Evolutionary conservation across 768 basidiomycete genomes (phyloP).

Genomic region (Phaeotremella skinneri): DNA sequence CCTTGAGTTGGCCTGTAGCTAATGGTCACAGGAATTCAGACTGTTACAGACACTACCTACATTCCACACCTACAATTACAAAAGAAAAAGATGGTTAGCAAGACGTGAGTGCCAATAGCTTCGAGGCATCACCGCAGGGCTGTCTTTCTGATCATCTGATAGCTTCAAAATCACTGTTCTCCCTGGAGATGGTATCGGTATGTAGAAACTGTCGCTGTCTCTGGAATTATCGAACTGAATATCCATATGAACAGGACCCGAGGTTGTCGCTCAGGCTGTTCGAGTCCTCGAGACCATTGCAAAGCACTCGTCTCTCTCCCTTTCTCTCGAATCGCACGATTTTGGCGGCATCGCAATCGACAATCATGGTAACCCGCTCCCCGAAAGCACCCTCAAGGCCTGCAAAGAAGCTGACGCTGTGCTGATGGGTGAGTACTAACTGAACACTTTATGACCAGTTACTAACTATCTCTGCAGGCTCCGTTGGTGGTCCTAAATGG

Average conservation of each 20-base stretch:
- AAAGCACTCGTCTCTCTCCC: constrained; percentile 63
- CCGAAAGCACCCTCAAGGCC: constrained; percentile 76
- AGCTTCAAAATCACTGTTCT: constrained; percentile 87
- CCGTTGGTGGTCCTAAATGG: constrained; percentile 99
- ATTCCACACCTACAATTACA: neutral
- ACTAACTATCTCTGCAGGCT: constrained; percentile 58
- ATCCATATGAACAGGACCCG: constrained; percentile 64
- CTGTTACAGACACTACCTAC: too few relatives aligned
- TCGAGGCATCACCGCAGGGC: neutral
- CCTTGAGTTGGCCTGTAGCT: too few relatives aligned
- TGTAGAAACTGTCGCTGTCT: constrained; percentile 22
- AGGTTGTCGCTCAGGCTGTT: constrained; percentile 80
- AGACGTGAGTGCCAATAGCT: constrained; percentile 25
- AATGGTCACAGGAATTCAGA: too few relatives aligned
- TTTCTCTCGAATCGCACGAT: constrained; percentile 69
- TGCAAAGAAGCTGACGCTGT: constrained; percentile 94
- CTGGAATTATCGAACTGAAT: neutral
- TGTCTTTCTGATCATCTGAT: neutral
- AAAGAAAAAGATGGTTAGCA: constrained; percentile 26
- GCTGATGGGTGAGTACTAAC: constrained; percentile 79
- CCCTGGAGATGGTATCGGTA: constrained; percentile 97
- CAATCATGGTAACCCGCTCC: constrained; percentile 75
- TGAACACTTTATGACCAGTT: neutral
- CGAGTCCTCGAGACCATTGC: constrained; percentile 75
- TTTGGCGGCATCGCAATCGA: constrained; percentile 97